A percentile compares a stretch with the other conserved stretches of the same genome.
Conservation (phyloP, 1,284 basidiomycete genomes). For the Ustilago lituana region DNA sequence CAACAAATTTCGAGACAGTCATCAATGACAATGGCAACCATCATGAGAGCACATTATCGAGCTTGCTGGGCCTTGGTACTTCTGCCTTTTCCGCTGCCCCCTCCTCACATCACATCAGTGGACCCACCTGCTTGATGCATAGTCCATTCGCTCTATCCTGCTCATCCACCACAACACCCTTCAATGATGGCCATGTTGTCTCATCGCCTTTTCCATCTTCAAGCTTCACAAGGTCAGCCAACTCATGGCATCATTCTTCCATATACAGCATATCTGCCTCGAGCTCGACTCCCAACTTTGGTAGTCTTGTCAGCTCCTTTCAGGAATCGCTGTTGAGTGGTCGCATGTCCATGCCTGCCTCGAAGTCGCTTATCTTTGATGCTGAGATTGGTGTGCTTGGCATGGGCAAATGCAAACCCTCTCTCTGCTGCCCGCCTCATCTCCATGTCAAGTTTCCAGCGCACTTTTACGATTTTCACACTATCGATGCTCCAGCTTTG, state of each 20-base stretch:
- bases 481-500: slow-evolving; percentile 14
- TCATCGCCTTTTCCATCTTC: slow-evolving; percentile 26
- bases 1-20: too few relatives aligned
- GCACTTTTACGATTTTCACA: slow-evolving; percentile 63
- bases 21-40: background rate
- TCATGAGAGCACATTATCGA: background rate
- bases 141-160: slow-evolving; percentile 14
- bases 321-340: slow-evolving; percentile 67
- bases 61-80: background rate
- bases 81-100: background rate
- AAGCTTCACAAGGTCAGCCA: slow-evolving; percentile 23
- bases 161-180: slow-evolving; percentile 6
- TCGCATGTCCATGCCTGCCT: slow-evolving; percentile 63
- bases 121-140: slow-evolving; percentile 27
- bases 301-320: slow-evolving; percentile 67
- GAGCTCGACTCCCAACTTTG: slow-evolving; percentile 42
- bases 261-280: slow-evolving; percentile 19
- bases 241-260: slow-evolving; percentile 33
- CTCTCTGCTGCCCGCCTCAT: slow-evolving; percentile 65
- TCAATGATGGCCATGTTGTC: slow-evolving; percentile 9
- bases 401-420: slow-evolving; percentile 44
- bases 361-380: slow-evolving; percentile 64
- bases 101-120: slow-evolving; percentile 29
- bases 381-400: slow-evolving; percentile 67
- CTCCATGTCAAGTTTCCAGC: slow-evolving; percentile 66